Percentiles rank a stretch among this genome's conserved stretches.
These are phyloP conservation scores for Ascochyta viciae-villosae DNA, from an alignment of 2,329 filamentous ascomycete genomes.

Conservation along the genomic window DNA sequence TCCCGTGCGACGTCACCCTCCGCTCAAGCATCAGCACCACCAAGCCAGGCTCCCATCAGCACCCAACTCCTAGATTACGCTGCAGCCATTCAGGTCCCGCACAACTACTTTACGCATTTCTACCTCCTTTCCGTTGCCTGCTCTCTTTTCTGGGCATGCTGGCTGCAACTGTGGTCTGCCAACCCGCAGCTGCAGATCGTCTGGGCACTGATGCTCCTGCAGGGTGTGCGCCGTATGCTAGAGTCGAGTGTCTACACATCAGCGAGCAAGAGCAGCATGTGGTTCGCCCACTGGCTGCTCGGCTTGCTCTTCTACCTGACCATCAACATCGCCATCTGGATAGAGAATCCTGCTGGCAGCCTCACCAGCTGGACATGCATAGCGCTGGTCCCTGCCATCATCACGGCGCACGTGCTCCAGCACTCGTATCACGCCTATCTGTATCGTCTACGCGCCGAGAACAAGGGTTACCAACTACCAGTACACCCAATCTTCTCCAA, in stretches of 20 bases:
- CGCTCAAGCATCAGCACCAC: slow-evolving; percentile 2
- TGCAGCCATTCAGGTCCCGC: slow-evolving; percentile 72
- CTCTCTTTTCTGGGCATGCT: slow-evolving; percentile 76
- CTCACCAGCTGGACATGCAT: slow-evolving; percentile 54
- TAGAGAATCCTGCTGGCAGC: slow-evolving; percentile 68
- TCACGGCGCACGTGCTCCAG: slow-evolving; percentile 75
- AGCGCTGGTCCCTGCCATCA: slow-evolving; percentile 68
- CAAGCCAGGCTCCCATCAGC: slow-evolving; percentile 18
- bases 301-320: slow-evolving; percentile 79
- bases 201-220: slow-evolving; percentile 77
- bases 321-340: slow-evolving; percentile 80
- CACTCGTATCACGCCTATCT: slow-evolving; percentile 64
- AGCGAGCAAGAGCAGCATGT: slow-evolving; percentile 79
- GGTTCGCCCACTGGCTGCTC: slow-evolving; percentile 80
- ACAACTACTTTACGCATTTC: slow-evolving; percentile 89
- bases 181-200: slow-evolving; percentile 67
- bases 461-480: slow-evolving; percentile 79
- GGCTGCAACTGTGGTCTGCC: slow-evolving; percentile 58
- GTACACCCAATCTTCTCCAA: slow-evolving; percentile 72
- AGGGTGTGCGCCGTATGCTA: slow-evolving; percentile 76
- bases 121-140: slow-evolving; percentile 75
- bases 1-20: slow-evolving; percentile 54
- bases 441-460: slow-evolving; percentile 48
- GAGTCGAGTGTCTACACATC: slow-evolving; percentile 75
- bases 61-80: slow-evolving; percentile 56